Base-by-base conservation (phyloP, 495 filamentous ascomycete species). In the Lophiostoma macrostomum region DNA sequence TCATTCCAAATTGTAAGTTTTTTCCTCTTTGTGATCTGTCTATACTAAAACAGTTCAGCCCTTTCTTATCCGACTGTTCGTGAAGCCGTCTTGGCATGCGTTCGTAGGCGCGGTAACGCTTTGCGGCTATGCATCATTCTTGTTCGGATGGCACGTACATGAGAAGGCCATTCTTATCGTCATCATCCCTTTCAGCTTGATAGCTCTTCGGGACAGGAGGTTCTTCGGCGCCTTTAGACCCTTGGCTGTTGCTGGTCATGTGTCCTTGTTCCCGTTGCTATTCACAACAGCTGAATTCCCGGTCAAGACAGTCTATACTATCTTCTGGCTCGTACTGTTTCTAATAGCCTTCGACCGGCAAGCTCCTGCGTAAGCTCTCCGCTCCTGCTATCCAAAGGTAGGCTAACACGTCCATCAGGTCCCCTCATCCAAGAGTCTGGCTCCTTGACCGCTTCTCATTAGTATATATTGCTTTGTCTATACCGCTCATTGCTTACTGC, bases 111-210 rank as follows among this genome's bases (percentile, higher is more conserved):
- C 88, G 4, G 75, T 96, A 13, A 96, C 90, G 1, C 82, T 96
- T n/a, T 96, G 91, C 62, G 93, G 87, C 43, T 98, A 95, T 60
- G 88, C 91, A 0, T 96, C 93, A 0, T 98, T 98, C 73, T 78
- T 98, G 18, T 96, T 97, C 53, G 91, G 93, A 42, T 98, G 93
- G 93, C 93, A 98, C 64, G 93, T 98, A 16, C 93, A 98, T 61
- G 93, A 98, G 63, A 98, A 98, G 64, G 93, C 93, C 5, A 87
- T 98, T 25, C 82, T 98, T 12, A 77, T 96, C 41, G 86, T 97
- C 61, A 88, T 98, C 61, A 87, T 97, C 49, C 93, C 93, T 0
- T 97, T 98, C 76, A 91, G 86, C 61, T 79, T 98, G 50, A 86
- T 98, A 49, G 91, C 93, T 3, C 81, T 98, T 37, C 89, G 85